Conservation (phyloP, 192 early-diverging fungal genomes). For the Linderina pennispora region DNA sequence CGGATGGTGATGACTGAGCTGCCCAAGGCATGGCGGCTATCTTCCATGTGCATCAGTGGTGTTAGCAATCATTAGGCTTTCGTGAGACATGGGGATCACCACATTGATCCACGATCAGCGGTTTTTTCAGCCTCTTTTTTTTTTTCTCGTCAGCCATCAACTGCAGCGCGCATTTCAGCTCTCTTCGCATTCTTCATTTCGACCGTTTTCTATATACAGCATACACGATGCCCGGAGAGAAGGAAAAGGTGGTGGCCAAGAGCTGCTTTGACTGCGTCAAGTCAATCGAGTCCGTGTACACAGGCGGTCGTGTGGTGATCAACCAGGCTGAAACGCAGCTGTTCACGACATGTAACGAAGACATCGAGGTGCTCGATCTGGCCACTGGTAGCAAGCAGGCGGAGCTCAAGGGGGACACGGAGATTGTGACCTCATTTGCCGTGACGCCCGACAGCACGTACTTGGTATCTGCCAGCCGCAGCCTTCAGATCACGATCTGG, state of each 20-base stretch:
- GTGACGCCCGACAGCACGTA: conserved; percentile 71
- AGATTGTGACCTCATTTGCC: conserved; percentile 83
- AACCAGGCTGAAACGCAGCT: conserved; percentile 61
- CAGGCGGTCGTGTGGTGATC: conserved; percentile 76
- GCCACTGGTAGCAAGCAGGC: conserved; percentile 56
- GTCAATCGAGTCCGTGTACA: conserved; percentile 86
- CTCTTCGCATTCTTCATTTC: too few relatives aligned
- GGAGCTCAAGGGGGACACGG: conserved; percentile 72
- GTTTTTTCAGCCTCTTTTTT: too few relatives aligned
- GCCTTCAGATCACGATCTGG: conserved; percentile 73
- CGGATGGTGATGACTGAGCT: too few relatives aligned
- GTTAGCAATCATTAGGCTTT: too few relatives aligned
- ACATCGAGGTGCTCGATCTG: conserved; percentile 71
- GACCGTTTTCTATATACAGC: too few relatives aligned
- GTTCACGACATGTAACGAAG: conserved; percentile 76
- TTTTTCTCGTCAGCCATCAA: too few relatives aligned
- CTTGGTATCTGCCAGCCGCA: conserved; percentile 77
- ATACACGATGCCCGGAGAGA: conserved; percentile 20
- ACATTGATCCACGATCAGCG: too few relatives aligned
- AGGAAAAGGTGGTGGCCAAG: conserved; percentile 21
- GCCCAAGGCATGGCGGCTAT: too few relatives aligned
- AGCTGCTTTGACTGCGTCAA: conserved; percentile 62
- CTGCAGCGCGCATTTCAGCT: too few relatives aligned
- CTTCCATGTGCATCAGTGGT: too few relatives aligned
- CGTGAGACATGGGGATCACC: too few relatives aligned